Conservation (phyloP, 2,329 filamentous ascomycete species). For the Periconia macrospinosa region DNA sequence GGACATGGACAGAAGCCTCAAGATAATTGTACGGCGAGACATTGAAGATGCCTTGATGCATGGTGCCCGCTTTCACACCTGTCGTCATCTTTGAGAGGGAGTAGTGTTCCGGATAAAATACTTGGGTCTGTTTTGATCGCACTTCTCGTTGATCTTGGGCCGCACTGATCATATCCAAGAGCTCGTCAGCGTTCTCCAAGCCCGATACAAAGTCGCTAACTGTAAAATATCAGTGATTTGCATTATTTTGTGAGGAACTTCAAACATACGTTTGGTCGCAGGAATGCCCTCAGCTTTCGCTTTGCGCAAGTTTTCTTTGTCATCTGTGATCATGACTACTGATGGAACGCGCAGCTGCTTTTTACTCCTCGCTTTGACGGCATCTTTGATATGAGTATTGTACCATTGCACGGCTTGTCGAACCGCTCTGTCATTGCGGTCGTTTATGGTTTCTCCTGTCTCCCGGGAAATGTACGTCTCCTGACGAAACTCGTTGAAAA, state of each 20-base stretch:
- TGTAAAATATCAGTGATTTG: conserved; percentile 17
- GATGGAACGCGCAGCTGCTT: conserved; percentile 64
- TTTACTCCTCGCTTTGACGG: conserved; percentile 56
- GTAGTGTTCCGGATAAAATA: conserved; percentile 88
- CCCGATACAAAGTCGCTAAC: conserved; percentile 75
- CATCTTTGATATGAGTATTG: conserved; percentile 72
- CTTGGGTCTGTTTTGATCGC: conserved; percentile 66
- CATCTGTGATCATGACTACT: conserved; percentile 92
- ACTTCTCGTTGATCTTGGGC: conserved; percentile 68
- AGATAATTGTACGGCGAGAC: conserved; percentile 98
- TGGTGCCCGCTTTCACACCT: conserved; percentile 79
- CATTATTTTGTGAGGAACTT: neutral
- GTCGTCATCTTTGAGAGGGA: conserved; percentile 93
- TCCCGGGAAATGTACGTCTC: conserved; percentile 84
- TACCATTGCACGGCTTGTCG: conserved; percentile 90
- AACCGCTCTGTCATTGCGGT: conserved; percentile 92
- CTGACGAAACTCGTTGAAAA: conserved; percentile 96
- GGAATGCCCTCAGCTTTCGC: conserved; percentile 74
- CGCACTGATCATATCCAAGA: conserved; percentile 92
- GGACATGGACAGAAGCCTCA: conserved; percentile 87
- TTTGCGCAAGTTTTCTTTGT: conserved; percentile 83
- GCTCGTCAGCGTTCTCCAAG: conserved; percentile 78
- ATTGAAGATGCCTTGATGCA: conserved; percentile 95
- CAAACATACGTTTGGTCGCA: conserved; percentile 57
- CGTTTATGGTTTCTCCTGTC: conserved; percentile 85